Evolutionary conservation across 148 eudicot genomes (phyloP).

Genomic region (Hydrangea macrophylla): DNA sequence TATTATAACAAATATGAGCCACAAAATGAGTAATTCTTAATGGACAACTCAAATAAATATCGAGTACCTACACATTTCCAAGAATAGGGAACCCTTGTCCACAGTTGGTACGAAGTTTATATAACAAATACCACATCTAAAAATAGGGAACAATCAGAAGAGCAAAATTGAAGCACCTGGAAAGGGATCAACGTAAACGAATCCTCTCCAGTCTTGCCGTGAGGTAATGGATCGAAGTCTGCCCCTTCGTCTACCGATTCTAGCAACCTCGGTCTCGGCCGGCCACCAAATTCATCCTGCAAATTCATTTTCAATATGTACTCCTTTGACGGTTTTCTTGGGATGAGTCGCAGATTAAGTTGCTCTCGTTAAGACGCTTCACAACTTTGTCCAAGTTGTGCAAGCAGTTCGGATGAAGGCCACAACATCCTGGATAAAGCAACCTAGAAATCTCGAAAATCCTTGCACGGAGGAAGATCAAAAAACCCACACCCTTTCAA

Average conservation of each 20-base stretch:
- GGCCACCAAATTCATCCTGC: slow-evolving; percentile 28
- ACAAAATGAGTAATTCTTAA: background rate
- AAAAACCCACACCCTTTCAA: too few relatives aligned
- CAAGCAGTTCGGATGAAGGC: too few relatives aligned
- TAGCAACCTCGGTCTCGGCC: slow-evolving; percentile 34
- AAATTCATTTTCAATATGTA: too few relatives aligned
- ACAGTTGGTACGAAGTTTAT: too few relatives aligned
- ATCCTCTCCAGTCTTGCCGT: slow-evolving; percentile 60
- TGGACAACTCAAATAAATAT: background rate
- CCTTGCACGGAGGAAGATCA: too few relatives aligned
- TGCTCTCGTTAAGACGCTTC: too few relatives aligned
- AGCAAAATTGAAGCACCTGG: slow-evolving; percentile 40
- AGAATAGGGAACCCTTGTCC: too few relatives aligned
- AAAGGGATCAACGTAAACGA: slow-evolving; percentile 50
- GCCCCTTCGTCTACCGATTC: slow-evolving; percentile 30
- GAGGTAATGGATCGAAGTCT: slow-evolving; percentile 31
- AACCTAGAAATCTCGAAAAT: too few relatives aligned
- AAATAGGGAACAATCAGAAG: background rate
- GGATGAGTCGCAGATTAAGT: too few relatives aligned
- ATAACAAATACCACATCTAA: background rate
- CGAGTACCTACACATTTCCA: background rate
- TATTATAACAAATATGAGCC: background rate
- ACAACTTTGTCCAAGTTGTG: too few relatives aligned
- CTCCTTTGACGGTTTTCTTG: too few relatives aligned
- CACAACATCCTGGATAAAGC: too few relatives aligned